These are phyloP conservation scores for Penicillium ochrochloron DNA, from an alignment of 495 filamentous ascomycete genomes.

Conservation along the genomic window DNA sequence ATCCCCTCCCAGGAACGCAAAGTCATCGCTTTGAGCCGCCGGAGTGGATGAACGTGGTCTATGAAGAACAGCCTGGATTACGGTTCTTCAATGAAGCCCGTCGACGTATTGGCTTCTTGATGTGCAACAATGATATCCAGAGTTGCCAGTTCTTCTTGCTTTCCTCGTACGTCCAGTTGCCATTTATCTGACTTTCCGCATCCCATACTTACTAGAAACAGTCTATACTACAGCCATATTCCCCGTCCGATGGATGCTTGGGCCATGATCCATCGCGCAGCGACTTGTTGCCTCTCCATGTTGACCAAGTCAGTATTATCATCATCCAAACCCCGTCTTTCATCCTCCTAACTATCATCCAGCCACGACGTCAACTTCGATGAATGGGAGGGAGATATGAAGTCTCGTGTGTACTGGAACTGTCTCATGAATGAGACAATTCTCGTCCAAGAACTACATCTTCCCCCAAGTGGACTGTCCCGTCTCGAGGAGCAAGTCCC, in stretches of 20 bases:
- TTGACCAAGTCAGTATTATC: slow-evolving; percentile 45
- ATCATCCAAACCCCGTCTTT: neutral
- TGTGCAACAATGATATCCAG: slow-evolving; percentile 52
- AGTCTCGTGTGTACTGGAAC: slow-evolving; percentile 55
- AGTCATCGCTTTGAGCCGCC: slow-evolving; percentile 46
- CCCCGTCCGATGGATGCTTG: slow-evolving; percentile 52
- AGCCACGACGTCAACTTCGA: slow-evolving; percentile 52
- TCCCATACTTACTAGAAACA: slow-evolving; percentile 18
- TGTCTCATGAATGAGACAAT: slow-evolving; percentile 56
- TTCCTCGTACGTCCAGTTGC: slow-evolving; percentile 40
- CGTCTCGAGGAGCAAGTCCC: slow-evolving; percentile 52
- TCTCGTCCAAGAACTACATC: slow-evolving; percentile 51
- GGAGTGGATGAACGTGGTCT: slow-evolving; percentile 49
- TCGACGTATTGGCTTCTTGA: slow-evolving; percentile 52
- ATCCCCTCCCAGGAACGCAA: slow-evolving; percentile 44
- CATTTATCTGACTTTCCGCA: neutral
- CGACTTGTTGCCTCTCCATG: slow-evolving; percentile 52
- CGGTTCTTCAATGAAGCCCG: slow-evolving; percentile 54
- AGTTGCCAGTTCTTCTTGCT: slow-evolving; percentile 54
- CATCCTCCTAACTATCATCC: slow-evolving; percentile 6
- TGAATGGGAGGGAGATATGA: slow-evolving; percentile 57
- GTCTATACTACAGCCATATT: slow-evolving; percentile 50
- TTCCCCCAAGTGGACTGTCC: slow-evolving; percentile 51
- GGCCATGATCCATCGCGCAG: slow-evolving; percentile 55
- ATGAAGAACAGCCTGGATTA: slow-evolving; percentile 48